Evolutionary conservation across 306 rosid species (phyloP), one percentile per base, ranked within the genome.

Genomic region (Prunus dulcis): DNA sequence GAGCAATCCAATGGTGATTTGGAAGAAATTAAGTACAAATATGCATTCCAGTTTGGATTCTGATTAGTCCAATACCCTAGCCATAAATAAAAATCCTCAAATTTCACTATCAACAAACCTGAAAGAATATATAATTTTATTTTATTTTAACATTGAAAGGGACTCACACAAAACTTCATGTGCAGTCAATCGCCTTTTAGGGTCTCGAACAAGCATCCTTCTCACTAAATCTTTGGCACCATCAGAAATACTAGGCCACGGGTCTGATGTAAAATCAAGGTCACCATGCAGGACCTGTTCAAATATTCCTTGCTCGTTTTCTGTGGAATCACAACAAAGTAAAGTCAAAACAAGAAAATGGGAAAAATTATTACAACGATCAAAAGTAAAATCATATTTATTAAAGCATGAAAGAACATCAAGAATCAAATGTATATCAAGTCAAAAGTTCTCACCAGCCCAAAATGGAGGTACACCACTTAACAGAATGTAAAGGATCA

Each of bases 381-480:
- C 25, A 64, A 78, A 69, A 41, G 5, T 34, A 10, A 57, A 66
- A 62, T 23, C 23, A 62, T 9, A 14, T 15, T 18, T 28, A 74
- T 43, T 65, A 71, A 58, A 43, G 52, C 46, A 55, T 20, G 53
- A 22, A 20, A 23, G 2, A 19, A 12, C 12, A 72, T 18, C 32
- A 64, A 28, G 12, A 46, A 28, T 61, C 49, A 67, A 52, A 38
- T 3, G 27, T 53, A 67, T 53, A 12, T 69, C 73, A 82, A 69
- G 50, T 38, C 55, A 64, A 67, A 60, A 61, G 47, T 55, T 56
- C 96, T 81, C 75, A 96, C 99, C 99, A 30, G 99, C 98, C 99
- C 99, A 96, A 93, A 96, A 96, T 45, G 99, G 99, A 67, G 99
- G 99, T 3, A 96, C 99, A 79, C 99, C 99, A 85, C 99, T 92